Base-by-base conservation (phyloP, 2,329 filamentous ascomycete genomes). In the Fusarium caatingaense region DNA sequence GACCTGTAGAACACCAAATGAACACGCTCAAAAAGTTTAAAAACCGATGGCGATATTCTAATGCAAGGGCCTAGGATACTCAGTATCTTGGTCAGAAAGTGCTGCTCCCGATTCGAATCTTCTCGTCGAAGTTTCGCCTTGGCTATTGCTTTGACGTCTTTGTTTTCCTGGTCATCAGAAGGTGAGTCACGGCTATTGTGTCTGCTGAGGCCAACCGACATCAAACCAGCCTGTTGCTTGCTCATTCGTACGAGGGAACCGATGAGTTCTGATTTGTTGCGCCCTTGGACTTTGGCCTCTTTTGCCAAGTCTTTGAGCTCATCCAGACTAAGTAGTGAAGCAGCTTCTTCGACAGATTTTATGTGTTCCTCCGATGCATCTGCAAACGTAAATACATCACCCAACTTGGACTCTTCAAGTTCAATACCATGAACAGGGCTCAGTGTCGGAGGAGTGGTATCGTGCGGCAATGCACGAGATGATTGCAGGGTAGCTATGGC, bases 1-100 rank as follows among this genome's bases (percentile, higher is more conserved):
- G 94, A 98, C 62, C 95, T 88, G 79, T 98, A 98, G 78, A 98
- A 99, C 28, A 99, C 94, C 4, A 99, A 83, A 80, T 98, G 96
- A 1, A 98, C 94, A 27, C 96, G 89, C 78, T 98, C 94, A 74
- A 99, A 99, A 1, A 99, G 86, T 74, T 90, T 93, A 67, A 94
- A 87, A 1, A 91, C 86, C 1, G 87, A 81, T 1, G 91, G 81
- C 1, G 93, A 93, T 15, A 99, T 87, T 40, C 95, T 87, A 65
- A 98, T 91, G 70, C 94, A 97, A 16, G 93, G 89, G 0, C 96
- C 96, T 0, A 92, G 92, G 60, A 90, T 89, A 30, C 86, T 85
- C 72, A 94, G 80, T 44, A 97, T 95, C 79, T 93, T 97, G 50
- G 86, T 84, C 3, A 93, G 81, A 72, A 95, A 96, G 78, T 96